These are phyloP conservation scores for Fusarium papillatum DNA, from an alignment of 2,329 filamentous ascomycete species.

Conservation along the genomic window DNA sequence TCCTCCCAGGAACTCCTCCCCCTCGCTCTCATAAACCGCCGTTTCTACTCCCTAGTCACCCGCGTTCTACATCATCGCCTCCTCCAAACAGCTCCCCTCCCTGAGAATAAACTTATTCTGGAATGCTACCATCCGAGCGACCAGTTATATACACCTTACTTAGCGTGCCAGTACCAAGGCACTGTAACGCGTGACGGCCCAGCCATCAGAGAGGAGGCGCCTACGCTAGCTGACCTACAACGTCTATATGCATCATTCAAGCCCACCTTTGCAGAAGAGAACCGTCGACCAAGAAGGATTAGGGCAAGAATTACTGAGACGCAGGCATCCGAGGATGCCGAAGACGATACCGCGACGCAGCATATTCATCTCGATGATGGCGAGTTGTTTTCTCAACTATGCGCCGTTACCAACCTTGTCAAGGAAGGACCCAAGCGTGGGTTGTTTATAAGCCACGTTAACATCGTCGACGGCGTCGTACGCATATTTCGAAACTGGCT, in stretches of 20 bases:
- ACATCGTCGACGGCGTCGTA: slow-evolving; percentile 76
- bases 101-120: slow-evolving; percentile 74
- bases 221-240: slow-evolving; percentile 57
- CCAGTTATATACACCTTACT: slow-evolving; percentile 76
- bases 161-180: slow-evolving; percentile 75
- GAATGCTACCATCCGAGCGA: slow-evolving; percentile 84
- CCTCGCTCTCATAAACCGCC: slow-evolving; percentile 70
- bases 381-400: slow-evolving; percentile 83
- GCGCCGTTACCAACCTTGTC: slow-evolving; percentile 76
- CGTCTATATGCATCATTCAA: slow-evolving; percentile 79
- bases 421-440: slow-evolving; percentile 72
- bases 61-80: slow-evolving; percentile 76
- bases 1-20: slow-evolving; percentile 66
- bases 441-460: slow-evolving; percentile 74
- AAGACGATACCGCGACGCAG: slow-evolving; percentile 65
- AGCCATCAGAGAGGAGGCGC: slow-evolving; percentile 12
- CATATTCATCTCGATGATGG: slow-evolving; percentile 75
- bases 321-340: slow-evolving; percentile 20
- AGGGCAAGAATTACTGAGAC: slow-evolving; percentile 19
- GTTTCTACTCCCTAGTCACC: slow-evolving; percentile 73
- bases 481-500: slow-evolving; percentile 83
- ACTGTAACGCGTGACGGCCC: slow-evolving; percentile 55
- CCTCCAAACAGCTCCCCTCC: slow-evolving; percentile 49
- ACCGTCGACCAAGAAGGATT: slow-evolving; percentile 51
- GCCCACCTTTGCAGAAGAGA: slow-evolving; percentile 70